Evolutionary conservation across 2,329 filamentous ascomycete genomes (phyloP), one percentile per base, ranked within the genome.

Genomic region (Huntiella abstrusa): DNA sequence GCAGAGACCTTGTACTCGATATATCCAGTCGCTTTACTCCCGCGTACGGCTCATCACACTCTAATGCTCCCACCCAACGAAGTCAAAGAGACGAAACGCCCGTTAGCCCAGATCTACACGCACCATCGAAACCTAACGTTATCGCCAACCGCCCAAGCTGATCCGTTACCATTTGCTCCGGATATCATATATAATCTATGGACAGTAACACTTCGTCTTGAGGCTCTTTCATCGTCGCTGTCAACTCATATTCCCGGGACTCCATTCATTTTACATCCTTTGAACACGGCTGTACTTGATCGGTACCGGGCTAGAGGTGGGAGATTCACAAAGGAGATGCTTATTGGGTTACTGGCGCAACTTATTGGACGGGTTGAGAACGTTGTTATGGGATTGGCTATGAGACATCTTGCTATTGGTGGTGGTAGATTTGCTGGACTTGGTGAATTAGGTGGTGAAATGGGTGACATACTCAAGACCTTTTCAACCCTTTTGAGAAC

Each of bases 1-100:
- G 88, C 91, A 0, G 91, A 98, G 60, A 80, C 86, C 51, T 80
- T 98, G 54, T 96, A 94, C 63, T 78, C 93, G 49, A 82, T 98
- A 59, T 98, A 95, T 59, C 88, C 91, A 2, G 86, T 94, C 59
- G 75, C 81, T 1, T 73, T 98, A 32, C 77, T 83, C 10, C 85
- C 84, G 35, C 80, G 91, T 51, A 78, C 86, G 50, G 73, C 80
- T 11, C 71, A 79, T 34, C 83, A 87, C 53, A 28, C 22, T 6
- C 22, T 28, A 28, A 28, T 28, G 1, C 22, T 28, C 22, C 22
- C 22, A 28, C 1, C 22, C 22, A 28, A 28, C 6, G 22, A 28
- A 8, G 5, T 6, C 5, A 64, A 64, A 52, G 64, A 67, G 41
- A 64, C 69, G 48, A 63, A 71, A 28, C 22, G 22, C 22, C 22